These are phyloP conservation scores for Rhodocollybia butyracea DNA, from an alignment of 768 basidiomycete species.

Conservation along the genomic window DNA sequence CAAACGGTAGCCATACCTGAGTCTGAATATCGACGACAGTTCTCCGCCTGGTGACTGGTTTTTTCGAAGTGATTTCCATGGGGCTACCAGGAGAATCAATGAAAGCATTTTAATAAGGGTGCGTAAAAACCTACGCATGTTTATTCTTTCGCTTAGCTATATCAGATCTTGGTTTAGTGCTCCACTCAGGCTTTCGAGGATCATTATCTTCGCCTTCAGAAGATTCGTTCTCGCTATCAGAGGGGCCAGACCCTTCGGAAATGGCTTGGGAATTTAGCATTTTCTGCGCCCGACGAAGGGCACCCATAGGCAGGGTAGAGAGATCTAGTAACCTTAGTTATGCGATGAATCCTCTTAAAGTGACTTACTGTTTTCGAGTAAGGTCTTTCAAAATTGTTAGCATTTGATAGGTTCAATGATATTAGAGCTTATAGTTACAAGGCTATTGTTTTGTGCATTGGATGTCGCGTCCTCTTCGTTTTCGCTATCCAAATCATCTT, in stretches of 20 bases:
- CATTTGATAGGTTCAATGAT: no score
- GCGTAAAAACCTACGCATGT: conserved; percentile 70
- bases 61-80: conserved; percentile 78
- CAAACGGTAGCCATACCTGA: conserved; percentile 41
- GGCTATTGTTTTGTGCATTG: conserved; percentile 26
- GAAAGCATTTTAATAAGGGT: conserved; percentile 1
- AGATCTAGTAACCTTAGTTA: conserved; percentile 38
- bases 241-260: conserved; percentile 29
- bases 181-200: conserved; percentile 40
- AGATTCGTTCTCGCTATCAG: conserved; percentile 8
- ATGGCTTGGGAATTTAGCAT: conserved; percentile 42
- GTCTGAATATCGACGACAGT: conserved; percentile 66
- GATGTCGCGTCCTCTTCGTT: conserved; percentile 23
- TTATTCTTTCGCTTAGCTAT: conserved; percentile 68
- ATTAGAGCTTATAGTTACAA: conserved; percentile 16
- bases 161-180: conserved; percentile 38
- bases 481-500: conserved; percentile 38
- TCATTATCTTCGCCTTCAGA: conserved; percentile 25
- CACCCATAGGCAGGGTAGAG: conserved; percentile 58
- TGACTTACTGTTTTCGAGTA: conserved; percentile 12
- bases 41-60: conserved; percentile 72
- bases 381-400: no score
- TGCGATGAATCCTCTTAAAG: not conserved
- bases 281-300: conserved; percentile 62
- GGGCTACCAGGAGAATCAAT: conserved; percentile 46